Base-by-base conservation (phyloP, 129 eudicot species). In the Lactuca saligna region DNA sequence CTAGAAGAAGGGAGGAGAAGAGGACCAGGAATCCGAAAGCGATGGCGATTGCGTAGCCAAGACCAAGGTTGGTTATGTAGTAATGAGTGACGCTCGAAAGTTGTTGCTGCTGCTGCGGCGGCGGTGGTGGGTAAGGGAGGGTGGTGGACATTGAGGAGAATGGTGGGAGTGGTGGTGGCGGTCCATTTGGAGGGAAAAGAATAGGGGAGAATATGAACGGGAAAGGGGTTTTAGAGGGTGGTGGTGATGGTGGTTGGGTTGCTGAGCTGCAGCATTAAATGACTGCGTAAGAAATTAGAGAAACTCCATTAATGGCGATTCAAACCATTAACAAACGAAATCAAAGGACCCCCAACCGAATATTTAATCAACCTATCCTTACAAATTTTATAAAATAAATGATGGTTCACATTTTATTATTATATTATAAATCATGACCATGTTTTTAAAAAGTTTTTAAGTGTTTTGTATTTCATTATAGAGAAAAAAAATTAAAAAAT, bases 11-110 rank as follows among this genome's bases (percentile, higher is more conserved):
- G 41, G 86, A 68, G 73, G 94, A 88, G 87, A 87, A 80, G 82
- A 91, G 87, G 44, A 91, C 83, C 48, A 91, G 90, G 78, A 91
- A 87, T 72, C 84, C 90, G 35, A 87, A 75, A 51, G 89, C 91
- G 56, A 87, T 75, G 66, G 93, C 94, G 68, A 87, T 84, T 59
- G 87, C 82, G 83, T 86, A 89, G 65, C 93, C 95, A 58, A 90
- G 82, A 65, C 95, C 87, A 33, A 83, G 69, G 67, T 76, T 65
- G 16, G 63, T 62, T 42, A 87, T 81, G 83, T 74, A 73, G 61
- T 69, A 74, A 17, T 78, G 49, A 25, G 82, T 54, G 78, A 85
- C 57, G 68, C 67, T 29, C 53, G 50, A 76, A 8, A 6, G 70
- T 50, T 50, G 56, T 7, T 72, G 79, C 12, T 50, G 56, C 7